Base-by-base conservation (phyloP, 1,284 basidiomycete species). In the Cryptococcus sp. region DNA sequence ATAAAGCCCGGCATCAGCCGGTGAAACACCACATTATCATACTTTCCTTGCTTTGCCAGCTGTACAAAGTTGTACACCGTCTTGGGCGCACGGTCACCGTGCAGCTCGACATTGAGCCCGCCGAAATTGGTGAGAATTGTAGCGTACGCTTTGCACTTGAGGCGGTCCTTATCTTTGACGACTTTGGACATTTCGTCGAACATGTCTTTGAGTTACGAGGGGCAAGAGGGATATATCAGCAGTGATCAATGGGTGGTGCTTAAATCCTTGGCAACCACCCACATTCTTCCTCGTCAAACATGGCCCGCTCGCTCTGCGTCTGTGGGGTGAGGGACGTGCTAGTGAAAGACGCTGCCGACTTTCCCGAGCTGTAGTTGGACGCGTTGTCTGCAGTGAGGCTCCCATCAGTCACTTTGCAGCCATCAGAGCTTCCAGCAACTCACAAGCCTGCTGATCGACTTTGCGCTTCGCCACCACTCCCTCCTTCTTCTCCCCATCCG, bases 1-100 rank as follows among this genome's bases (percentile, higher is more conserved):
- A 99, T 98, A 73, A 99, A 99, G 0, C 91, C 94, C 5, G 93
- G 93, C 13, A 99, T 91, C 48, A 96, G 80, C 37, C 95, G 85
- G 72, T 99, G 95, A 76, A 98, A 99, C 35, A 71, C 60, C 16
- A 72, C 70, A 55, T 91, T 80, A 66, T 97, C 87, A 73, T 98
- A 99, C 66, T 93, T 91, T 3, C 93, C 92, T 37, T 86, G 80
- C 63, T 85, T 85, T 0, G 93, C 91, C 4, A 97, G 82, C 85
- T 89, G 89, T 18, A 98, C 79, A 77, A 98, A 98, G 77, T 98
- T 98, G 77, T 97, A 98, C 69, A 93, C 95, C 0, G 95, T 97
- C 78, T 95, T 94, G 0, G 95, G 95, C 6, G 94, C 95, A 85
- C 92, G 59, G 55, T 69, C 68, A 23, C 65, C 69, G 70, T 88